These are phyloP conservation scores for Urochloa ruziziensis DNA, from an alignment of 176 grass and related monocot species.

Conservation along the genomic window DNA sequence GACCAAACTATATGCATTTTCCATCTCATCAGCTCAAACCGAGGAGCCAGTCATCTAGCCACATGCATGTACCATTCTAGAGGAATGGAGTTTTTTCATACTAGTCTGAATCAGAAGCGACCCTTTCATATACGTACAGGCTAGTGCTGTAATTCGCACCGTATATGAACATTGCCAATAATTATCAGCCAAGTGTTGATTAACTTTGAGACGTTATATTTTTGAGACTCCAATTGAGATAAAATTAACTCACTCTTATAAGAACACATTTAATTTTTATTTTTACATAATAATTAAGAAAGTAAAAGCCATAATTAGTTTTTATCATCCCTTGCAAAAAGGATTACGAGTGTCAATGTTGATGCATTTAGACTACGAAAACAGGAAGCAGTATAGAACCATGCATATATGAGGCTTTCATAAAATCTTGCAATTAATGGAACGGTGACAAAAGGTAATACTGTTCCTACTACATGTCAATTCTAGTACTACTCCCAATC, in stretches of 20 bases:
- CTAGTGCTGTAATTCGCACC: not conserved
- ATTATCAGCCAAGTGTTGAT: not conserved
- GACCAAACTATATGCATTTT: conserved; percentile 18
- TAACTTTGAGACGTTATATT: too few relatives aligned
- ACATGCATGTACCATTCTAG: not conserved
- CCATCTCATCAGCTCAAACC: conserved; percentile 24
- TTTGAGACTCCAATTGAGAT: not conserved
- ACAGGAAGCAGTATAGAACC: not conserved
- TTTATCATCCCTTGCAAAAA: too few relatives aligned
- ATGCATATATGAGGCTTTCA: conserved; percentile 9
- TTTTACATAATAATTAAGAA: too few relatives aligned
- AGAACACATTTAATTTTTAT: not conserved
- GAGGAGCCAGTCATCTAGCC: conserved; percentile 12
- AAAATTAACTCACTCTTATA: not conserved
- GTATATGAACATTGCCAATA: not conserved
- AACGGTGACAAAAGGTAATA: conserved; percentile 46
- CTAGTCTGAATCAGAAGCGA: conserved; percentile 16
- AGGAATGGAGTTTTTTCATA: not conserved
- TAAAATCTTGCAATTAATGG: conserved; percentile 58
- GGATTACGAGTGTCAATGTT: not conserved
- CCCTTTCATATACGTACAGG: not conserved
- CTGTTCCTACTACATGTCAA: conserved; percentile 51
- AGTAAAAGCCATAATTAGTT: too few relatives aligned
- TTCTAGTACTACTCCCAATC: conserved; percentile 28
- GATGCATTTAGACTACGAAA: not conserved